Percentiles rank a stretch among this genome's conserved stretches.
Evolutionary conservation across 176 grass and related monocot species (phyloP).

Genomic region (Oryza brachyantha): DNA sequence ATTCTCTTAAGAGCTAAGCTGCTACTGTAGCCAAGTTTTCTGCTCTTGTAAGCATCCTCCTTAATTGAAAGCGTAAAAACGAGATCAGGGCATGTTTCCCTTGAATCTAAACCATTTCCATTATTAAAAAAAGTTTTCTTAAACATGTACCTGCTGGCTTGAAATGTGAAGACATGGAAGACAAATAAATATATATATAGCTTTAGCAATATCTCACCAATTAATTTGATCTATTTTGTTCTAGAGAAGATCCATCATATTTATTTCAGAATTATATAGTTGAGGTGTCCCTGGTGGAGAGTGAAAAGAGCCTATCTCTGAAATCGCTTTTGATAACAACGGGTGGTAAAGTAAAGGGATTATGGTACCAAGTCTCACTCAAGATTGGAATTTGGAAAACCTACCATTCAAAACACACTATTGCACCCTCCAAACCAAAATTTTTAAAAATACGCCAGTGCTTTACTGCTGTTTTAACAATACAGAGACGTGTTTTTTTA

Average conservation of each 20-base stretch:
- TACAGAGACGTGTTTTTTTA: too few species aligned
- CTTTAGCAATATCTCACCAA: background rate
- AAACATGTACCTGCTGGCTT: background rate
- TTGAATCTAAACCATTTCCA: too few species aligned
- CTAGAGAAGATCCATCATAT: background rate
- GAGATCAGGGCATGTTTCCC: background rate
- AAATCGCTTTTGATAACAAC: background rate
- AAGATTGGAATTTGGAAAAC: background rate
- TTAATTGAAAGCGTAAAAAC: background rate
- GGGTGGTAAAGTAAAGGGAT: slow-evolving; percentile 4
- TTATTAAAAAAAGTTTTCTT: background rate
- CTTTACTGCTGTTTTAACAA: background rate
- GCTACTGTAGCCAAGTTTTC: background rate
- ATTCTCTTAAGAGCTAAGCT: background rate
- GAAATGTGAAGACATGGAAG: background rate
- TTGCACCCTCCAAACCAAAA: background rate
- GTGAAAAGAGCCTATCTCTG: background rate
- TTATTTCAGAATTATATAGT: background rate
- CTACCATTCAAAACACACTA: background rate
- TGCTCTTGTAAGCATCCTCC: too few species aligned
- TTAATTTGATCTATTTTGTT: background rate
- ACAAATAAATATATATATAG: background rate
- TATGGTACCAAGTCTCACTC: slow-evolving; percentile 7
- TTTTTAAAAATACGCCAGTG: background rate
- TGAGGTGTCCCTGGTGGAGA: background rate